Conservation (phyloP, 805 yeast genomes). For the Saturnispora kantuleensis region DNA sequence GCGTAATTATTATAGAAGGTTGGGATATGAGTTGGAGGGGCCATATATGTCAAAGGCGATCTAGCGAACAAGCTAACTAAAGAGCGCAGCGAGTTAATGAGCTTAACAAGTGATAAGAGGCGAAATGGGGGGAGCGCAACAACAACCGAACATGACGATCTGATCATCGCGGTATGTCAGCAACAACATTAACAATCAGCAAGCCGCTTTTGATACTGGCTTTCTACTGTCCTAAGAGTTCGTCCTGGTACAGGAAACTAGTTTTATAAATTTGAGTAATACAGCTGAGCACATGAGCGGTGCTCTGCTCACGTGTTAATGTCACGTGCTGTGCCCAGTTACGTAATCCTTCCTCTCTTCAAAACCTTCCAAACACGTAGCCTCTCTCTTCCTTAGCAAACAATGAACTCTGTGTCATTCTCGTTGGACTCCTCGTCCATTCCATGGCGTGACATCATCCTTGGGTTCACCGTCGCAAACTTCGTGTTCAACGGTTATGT, state of each 20-base stretch:
- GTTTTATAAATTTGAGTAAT: too few species aligned
- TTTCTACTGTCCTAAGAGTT: too few species aligned
- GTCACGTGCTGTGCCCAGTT: too few species aligned
- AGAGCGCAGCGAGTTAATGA: not conserved
- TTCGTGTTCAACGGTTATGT: constrained; percentile 67
- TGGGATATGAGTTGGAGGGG: constrained; percentile 90
- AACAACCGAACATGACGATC: too few species aligned
- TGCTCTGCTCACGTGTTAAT: too few species aligned
- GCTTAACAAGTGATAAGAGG: not conserved
- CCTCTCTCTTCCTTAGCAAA: not conserved
- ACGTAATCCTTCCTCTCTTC: too few species aligned
- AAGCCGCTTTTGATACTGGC: too few species aligned
- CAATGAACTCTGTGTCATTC: not conserved
- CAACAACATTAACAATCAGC: too few species aligned
- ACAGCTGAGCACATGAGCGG: too few species aligned
- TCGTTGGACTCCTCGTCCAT: constrained; percentile 53
- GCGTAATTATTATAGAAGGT: constrained; percentile 83
- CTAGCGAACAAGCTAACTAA: not conserved
- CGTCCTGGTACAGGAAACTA: too few species aligned
- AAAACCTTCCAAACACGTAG: too few species aligned
- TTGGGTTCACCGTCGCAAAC: constrained; percentile 68
- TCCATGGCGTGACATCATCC: constrained; percentile 70
- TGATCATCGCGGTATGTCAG: too few species aligned
- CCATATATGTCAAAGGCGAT: constrained; percentile 84
- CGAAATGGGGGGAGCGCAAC: not conserved